These are phyloP conservation scores for Ulvella scutata DNA, from an alignment of 139 green algal species.

Conservation along the genomic window DNA sequence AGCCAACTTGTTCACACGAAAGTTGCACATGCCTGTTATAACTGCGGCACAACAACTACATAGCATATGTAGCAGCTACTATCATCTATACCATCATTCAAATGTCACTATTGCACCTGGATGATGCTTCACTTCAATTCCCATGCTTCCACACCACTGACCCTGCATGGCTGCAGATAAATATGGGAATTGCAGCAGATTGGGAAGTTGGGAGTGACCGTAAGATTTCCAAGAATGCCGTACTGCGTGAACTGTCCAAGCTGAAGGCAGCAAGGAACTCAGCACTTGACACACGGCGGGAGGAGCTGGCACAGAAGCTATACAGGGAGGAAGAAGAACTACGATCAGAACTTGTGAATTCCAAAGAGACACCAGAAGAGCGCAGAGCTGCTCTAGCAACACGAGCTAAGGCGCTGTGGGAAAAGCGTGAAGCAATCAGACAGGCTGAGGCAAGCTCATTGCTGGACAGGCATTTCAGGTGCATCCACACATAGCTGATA, in stretches of 20 bases:
- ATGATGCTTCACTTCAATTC: too few relatives aligned
- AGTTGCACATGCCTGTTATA: too few relatives aligned
- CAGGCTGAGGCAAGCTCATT: background rate
- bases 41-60: too few relatives aligned
- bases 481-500: too few relatives aligned
- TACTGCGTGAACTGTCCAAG: background rate
- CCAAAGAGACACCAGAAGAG: background rate
- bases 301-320: background rate
- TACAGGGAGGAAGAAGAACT: background rate
- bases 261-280: background rate
- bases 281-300: background rate
- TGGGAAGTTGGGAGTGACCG: background rate
- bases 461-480: background rate
- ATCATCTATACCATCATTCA: too few relatives aligned
- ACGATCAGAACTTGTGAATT: background rate
- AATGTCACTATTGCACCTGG: too few relatives aligned
- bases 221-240: slow-evolving; percentile 3
- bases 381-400: background rate
- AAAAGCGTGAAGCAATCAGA: background rate
- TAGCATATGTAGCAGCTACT: too few relatives aligned
- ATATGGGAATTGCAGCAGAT: background rate
- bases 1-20: too few relatives aligned
- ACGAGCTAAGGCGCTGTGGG: background rate
- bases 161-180: background rate
- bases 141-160: too few relatives aligned